phyloP scores from a whole-genome alignment of 148 eudicot species.

The Dianthus caryophyllus region DNA sequence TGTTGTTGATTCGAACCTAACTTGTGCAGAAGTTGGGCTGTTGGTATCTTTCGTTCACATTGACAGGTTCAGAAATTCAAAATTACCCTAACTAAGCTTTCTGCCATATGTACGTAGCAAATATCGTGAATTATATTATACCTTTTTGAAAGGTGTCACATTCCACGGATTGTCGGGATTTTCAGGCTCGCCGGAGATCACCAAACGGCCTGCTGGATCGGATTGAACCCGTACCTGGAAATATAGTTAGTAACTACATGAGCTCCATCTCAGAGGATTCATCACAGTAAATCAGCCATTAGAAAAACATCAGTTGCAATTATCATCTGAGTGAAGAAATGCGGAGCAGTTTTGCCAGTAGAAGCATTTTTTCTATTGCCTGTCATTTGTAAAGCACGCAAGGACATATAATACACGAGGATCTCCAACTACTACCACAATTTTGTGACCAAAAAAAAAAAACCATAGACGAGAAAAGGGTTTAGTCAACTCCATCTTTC shows the following conservation, averaged over 20 bases:
- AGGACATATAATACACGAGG: too few species aligned
- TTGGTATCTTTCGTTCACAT: too few species aligned
- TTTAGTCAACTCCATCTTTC: neutral
- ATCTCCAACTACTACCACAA: neutral
- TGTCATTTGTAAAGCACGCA: too few species aligned
- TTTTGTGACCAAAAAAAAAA: neutral
- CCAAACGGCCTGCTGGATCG: constrained; percentile 90
- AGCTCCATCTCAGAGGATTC: neutral
- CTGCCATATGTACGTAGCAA: neutral
- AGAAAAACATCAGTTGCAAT: neutral
- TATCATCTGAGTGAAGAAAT: neutral
- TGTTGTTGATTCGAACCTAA: too few species aligned
- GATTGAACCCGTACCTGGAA: constrained; percentile 84
- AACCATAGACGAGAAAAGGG: neutral
- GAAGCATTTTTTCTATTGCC: too few species aligned
- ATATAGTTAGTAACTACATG: neutral
- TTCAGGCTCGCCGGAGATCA: constrained; percentile 93
- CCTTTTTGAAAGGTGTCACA: constrained; percentile 85
- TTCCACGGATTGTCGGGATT: constrained; percentile 93
- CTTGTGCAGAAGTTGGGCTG: too few species aligned
- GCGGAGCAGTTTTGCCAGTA: too few species aligned
- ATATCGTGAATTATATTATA: constrained; percentile 29
- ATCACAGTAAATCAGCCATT: neutral
- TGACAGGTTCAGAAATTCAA: too few species aligned
- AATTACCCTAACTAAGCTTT: neutral